Percentiles rank a stretch among this genome's conserved stretches.
These are phyloP conservation scores for Eucalyptus erythrocorys DNA, from an alignment of 345 rosid species.

Conservation along the genomic window DNA sequence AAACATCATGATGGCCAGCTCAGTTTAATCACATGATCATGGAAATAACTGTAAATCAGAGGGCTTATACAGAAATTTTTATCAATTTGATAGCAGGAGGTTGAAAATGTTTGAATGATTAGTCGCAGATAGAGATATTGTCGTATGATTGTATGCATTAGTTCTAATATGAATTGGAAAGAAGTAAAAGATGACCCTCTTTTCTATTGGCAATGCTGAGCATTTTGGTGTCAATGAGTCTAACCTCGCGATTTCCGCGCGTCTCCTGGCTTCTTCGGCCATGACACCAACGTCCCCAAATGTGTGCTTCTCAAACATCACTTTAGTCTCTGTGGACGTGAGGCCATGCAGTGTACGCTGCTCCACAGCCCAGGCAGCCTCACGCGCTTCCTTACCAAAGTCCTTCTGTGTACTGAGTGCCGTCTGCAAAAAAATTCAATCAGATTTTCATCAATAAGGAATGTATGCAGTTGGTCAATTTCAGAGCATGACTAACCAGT, in stretches of 20 bases:
- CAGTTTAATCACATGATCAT: neutral
- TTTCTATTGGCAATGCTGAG: neutral
- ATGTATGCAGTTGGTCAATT: neutral
- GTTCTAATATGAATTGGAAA: neutral
- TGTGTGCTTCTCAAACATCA: conserved; percentile 23
- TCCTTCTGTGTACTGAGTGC: conserved; percentile 45
- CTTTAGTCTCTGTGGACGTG: conserved; percentile 16
- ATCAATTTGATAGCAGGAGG: neutral
- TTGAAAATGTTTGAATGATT: neutral
- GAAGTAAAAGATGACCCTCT: neutral
- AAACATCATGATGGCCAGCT: neutral
- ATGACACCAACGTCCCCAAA: conserved; percentile 30
- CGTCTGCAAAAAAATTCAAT: conserved; percentile 13
- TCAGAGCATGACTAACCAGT: neutral
- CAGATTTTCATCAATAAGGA: neutral
- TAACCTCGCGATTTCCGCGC: conserved; percentile 61
- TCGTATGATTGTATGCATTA: neutral
- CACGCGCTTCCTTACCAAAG: conserved; percentile 47
- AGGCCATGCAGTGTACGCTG: conserved; percentile 51
- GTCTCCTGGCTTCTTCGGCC: conserved; percentile 61
- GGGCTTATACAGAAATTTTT: neutral
- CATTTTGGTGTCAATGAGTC: neutral
- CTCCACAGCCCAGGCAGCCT: conserved; percentile 57
- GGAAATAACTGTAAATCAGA: neutral
- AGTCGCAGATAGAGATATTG: neutral